phyloP scores from a whole-genome alignment of 148 eudicot genomes.

The Fallopia convolvulus region DNA sequence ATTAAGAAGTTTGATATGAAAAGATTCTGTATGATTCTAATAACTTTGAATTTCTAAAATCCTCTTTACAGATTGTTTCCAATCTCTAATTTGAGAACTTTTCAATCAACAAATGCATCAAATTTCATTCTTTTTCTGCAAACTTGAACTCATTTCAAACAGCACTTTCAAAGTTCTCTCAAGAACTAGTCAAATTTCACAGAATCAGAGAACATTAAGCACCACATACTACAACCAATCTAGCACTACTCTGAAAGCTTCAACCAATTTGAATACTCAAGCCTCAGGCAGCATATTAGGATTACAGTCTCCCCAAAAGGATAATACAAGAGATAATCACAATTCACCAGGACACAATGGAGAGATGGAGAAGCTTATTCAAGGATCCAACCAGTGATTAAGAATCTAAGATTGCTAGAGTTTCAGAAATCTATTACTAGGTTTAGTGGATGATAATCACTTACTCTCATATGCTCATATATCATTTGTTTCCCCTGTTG shows the following conservation, averaged over 20 bases:
- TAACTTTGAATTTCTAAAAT: too few relatives aligned
- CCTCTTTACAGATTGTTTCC: too few relatives aligned
- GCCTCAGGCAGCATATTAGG: background rate
- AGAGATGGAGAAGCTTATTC: background rate
- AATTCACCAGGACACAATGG: too few relatives aligned
- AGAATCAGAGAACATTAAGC: background rate
- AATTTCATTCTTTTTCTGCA: background rate
- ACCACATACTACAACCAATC: background rate
- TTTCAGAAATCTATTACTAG: background rate
- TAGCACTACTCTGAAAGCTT: background rate
- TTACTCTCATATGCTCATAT: background rate
- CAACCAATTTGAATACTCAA: background rate
- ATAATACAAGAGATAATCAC: too few relatives aligned
- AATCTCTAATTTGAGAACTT: background rate
- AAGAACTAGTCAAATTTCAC: background rate
- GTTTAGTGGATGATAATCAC: background rate
- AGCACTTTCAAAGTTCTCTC: background rate
- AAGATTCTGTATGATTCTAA: too few relatives aligned
- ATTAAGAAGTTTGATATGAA: too few relatives aligned
- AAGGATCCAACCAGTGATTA: background rate
- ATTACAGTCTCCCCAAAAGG: too few relatives aligned
- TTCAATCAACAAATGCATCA: too few relatives aligned
- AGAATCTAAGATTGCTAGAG: background rate
- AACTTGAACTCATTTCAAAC: background rate
- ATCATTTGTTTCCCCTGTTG: too few relatives aligned